Evolutionary conservation across 305 asterid genomes (phyloP).

Genomic region (Fraxinus sp.): DNA sequence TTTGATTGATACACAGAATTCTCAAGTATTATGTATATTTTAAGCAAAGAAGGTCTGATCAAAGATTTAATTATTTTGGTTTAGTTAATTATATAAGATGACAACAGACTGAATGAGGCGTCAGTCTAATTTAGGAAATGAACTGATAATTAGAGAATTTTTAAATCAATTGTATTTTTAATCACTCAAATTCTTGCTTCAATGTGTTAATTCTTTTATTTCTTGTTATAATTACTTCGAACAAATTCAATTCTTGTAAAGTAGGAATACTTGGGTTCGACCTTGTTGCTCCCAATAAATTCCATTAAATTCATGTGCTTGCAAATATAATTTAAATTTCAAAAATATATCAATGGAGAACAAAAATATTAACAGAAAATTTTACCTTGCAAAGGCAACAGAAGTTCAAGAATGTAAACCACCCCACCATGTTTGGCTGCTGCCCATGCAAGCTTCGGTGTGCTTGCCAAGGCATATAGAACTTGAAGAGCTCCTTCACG

Average conservation of each 20-base stretch:
- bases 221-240: not conserved
- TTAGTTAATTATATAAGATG: not conserved
- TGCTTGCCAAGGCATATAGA: conserved; percentile 96
- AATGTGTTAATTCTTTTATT: not conserved
- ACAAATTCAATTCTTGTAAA: not conserved
- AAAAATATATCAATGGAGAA: not conserved
- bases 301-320: not conserved
- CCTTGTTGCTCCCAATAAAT: not conserved
- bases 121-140: not conserved
- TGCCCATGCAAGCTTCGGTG: conserved; percentile 98
- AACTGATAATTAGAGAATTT: not conserved
- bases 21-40: not conserved
- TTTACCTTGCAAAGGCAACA: conserved; percentile 84
- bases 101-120: not conserved
- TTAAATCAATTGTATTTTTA: not conserved
- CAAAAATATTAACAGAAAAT: conserved; percentile 13
- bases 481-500: conserved; percentile 98
- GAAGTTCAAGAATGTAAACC: conserved; percentile 92
- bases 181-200: not conserved
- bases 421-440: conserved; percentile 99
- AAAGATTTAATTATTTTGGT: not conserved
- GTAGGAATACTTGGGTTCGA: not conserved
- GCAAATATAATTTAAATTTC: not conserved
- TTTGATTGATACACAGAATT: not conserved
- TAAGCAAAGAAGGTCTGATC: not conserved